phyloP scores from a whole-genome alignment of 345 rosid genomes.

The Hibiscus trionum region DNA sequence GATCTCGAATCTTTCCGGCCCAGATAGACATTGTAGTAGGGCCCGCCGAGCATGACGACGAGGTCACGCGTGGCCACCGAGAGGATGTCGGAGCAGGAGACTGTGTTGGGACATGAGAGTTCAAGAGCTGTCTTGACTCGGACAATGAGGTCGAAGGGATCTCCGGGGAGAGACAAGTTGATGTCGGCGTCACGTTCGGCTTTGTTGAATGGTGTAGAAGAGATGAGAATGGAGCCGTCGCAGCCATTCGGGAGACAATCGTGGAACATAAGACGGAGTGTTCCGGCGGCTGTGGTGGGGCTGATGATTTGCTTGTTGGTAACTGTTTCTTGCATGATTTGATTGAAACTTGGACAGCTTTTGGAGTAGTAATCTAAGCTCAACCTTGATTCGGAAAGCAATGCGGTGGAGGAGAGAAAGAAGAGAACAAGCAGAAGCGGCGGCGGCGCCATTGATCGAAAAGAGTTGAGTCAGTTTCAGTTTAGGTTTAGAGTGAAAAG shows the following conservation, averaged over 20 bases:
- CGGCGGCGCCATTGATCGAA: constrained; percentile 16
- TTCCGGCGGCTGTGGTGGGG: constrained; percentile 88
- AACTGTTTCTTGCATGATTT: constrained; percentile 55
- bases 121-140: constrained; percentile 86
- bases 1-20: constrained; percentile 65
- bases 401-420: constrained; percentile 12
- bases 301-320: constrained; percentile 64
- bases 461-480: too few species aligned
- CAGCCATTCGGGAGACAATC: constrained; percentile 80
- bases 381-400: constrained; percentile 31
- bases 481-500: too few species aligned
- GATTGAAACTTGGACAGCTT: constrained; percentile 59
- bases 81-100: constrained; percentile 88
- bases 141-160: constrained; percentile 69
- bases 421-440: constrained; percentile 19
- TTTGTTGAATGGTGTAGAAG: constrained; percentile 53
- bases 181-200: constrained; percentile 78
- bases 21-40: constrained; percentile 53
- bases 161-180: constrained; percentile 85
- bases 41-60: constrained; percentile 59
- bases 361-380: constrained; percentile 50
- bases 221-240: constrained; percentile 61
- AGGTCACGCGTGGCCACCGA: constrained; percentile 78
- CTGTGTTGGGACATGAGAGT: constrained; percentile 70
- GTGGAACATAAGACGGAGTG: constrained; percentile 71